Evolutionary conservation across 2,329 filamentous ascomycete species (phyloP), one percentile per base, ranked within the genome.

Genomic region (Colletotrichum sidae): DNA sequence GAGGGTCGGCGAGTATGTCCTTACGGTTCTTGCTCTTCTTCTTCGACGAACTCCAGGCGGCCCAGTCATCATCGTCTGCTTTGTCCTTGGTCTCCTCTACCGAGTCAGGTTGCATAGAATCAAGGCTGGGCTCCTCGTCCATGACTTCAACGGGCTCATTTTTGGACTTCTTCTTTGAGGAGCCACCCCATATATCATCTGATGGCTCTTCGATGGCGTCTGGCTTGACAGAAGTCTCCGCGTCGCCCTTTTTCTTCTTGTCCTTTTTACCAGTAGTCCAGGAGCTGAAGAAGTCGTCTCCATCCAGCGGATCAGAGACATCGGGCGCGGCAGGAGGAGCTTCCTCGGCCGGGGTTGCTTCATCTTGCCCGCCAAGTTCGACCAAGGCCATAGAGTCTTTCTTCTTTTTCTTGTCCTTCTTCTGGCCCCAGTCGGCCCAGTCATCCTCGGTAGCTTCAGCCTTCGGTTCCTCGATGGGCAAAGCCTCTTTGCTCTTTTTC

Each of bases 231-330:
- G 64, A 63, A 39, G 50, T 35, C 17, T 69, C 67, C 8, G 17
- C 41, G 44, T 64, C 64, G 2, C 41, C 54, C 33, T 68, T 70
- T 41, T 73, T 80, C 60, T 77, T 76, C 70, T 78, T 79, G 60
- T 79, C 72, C 67, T 86, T 87, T 71, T 86, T 86, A 10, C 80
- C 78, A 55, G 82, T 86, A 38, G 83, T 84, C 80, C 86, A 88
- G 52, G 84, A 83, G 65, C 79, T 83, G 73, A 86, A 87, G 69
- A 86, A 86, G 62, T 84, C 84, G 58, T 86, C 83, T 46, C 80
- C 79, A 12, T 73, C 76, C 41, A 76, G 72, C 54, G 76, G 68
- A 52, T 76, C 74, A 12, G 72, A 69, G 66, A 75, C 63, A 44
- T 73, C 75, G 10, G 75, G 72, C 10, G 61, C 76, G 46, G 70